phyloP scores from a whole-genome alignment of 176 grass and related monocot species.

The Avena atlantica region DNA sequence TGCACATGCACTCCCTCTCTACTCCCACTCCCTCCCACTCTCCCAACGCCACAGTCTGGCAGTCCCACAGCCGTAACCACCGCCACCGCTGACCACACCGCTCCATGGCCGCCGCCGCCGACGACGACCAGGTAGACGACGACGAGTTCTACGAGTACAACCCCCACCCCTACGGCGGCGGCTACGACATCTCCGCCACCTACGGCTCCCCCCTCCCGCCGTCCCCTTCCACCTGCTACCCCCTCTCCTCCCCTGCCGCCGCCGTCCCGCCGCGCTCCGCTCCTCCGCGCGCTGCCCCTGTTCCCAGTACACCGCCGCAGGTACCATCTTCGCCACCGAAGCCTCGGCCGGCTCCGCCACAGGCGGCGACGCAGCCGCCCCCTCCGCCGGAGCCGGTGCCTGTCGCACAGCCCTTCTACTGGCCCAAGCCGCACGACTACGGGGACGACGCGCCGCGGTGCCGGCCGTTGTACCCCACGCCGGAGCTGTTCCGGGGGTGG shows the following conservation, averaged over 20 bases:
- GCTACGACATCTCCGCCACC: constrained; percentile 76
- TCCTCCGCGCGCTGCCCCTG: neutral
- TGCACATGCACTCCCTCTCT: neutral
- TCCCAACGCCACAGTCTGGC: neutral
- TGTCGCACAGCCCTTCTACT: constrained; percentile 57
- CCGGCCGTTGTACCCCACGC: constrained; percentile 48
- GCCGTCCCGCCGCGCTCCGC: neutral
- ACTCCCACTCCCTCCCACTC: neutral
- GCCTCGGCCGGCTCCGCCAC: neutral
- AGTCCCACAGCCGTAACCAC: neutral
- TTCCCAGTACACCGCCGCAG: constrained; percentile 5
- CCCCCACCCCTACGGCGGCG: constrained; percentile 81
- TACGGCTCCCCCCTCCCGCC: constrained; percentile 67
- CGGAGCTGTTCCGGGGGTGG: constrained; percentile 69
- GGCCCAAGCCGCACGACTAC: constrained; percentile 64
- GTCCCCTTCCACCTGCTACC: constrained; percentile 49
- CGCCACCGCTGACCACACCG: neutral
- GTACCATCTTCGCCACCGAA: neutral
- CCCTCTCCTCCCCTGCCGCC: constrained; percentile 36
- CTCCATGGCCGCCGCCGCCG: constrained; percentile 29
- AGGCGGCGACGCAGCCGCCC: neutral
- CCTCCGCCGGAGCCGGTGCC: neutral
- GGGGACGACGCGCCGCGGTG: constrained; percentile 40
- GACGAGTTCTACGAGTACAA: constrained; percentile 87
- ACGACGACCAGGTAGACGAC: constrained; percentile 46